Conservation (phyloP, 768 basidiomycete species). For the Agaricus sinodeliciosus region DNA sequence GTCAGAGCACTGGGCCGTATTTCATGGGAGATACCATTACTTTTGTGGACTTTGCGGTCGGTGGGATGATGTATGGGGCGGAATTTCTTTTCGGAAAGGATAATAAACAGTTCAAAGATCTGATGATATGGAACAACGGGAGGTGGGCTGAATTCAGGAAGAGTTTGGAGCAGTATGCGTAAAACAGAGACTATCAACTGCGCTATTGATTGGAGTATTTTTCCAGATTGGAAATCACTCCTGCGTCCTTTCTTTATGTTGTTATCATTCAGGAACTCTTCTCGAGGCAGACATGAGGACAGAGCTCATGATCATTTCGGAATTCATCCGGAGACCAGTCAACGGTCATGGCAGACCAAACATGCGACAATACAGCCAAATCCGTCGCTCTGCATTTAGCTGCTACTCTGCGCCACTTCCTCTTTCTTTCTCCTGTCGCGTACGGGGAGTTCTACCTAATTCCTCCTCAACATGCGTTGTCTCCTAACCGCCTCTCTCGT, state of each 20-base stretch:
- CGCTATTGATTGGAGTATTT: no score
- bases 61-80: neutral
- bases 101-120: conserved; percentile 15
- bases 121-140: conserved; percentile 16
- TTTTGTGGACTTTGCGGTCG: conserved; percentile 12
- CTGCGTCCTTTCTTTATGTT: no score
- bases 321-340: no score
- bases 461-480: conserved; percentile 44
- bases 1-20: neutral
- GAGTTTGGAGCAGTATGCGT: conserved; percentile 9
- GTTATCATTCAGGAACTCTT: no score
- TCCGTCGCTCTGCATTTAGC: neutral
- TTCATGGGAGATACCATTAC: conserved; percentile 9
- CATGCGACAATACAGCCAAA: conserved; percentile 2
- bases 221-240: no score
- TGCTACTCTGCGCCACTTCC: neutral
- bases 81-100: conserved; percentile 13
- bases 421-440: neutral
- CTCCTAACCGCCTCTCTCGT: conserved; percentile 58
- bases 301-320: no score
- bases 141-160: conserved; percentile 13
- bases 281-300: no score
- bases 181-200: no score
- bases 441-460: neutral
- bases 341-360: neutral